Conservation (phyloP, 768 basidiomycete species). For the Hebeloma cylindrosporum region DNA sequence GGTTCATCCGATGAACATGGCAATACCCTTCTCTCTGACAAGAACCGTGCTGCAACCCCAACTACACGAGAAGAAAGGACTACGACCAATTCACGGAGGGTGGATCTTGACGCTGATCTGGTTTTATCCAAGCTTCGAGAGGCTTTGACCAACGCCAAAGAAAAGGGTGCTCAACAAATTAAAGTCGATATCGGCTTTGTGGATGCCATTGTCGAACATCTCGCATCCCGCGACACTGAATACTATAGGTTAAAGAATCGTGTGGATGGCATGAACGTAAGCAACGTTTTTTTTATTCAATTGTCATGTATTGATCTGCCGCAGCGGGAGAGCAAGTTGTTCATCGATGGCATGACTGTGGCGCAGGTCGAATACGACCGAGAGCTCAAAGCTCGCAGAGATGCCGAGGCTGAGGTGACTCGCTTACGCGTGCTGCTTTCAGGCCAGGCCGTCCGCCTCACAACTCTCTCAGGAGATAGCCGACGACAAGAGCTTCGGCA, state of each 20-base stretch:
- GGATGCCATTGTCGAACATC: slow-evolving; percentile 62
- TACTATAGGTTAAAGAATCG: slow-evolving; percentile 65
- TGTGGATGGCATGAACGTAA: slow-evolving; percentile 86
- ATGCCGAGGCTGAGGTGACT: slow-evolving; percentile 91
- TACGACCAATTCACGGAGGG: slow-evolving; percentile 28
- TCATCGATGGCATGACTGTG: slow-evolving; percentile 88
- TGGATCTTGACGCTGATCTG: slow-evolving; percentile 47
- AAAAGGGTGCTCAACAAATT: slow-evolving; percentile 58
- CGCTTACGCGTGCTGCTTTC: slow-evolving; percentile 82
- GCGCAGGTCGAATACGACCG: slow-evolving; percentile 94
- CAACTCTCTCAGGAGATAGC: slow-evolving; percentile 79
- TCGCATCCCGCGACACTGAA: slow-evolving; percentile 66
- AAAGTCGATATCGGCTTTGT: slow-evolving; percentile 74
- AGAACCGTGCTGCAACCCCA: no score
- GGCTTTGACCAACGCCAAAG: slow-evolving; percentile 57
- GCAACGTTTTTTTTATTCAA: slow-evolving; percentile 21
- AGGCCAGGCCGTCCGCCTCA: slow-evolving; percentile 85
- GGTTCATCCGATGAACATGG: slow-evolving; percentile 3
- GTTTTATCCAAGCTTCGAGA: slow-evolving; percentile 58
- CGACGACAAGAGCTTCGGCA: slow-evolving; percentile 77
- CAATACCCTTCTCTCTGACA: no score
- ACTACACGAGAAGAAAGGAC: no score
- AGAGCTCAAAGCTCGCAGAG: slow-evolving; percentile 83
- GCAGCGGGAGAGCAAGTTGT: slow-evolving; percentile 89
- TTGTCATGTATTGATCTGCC: slow-evolving; percentile 3